Evolutionary conservation across 176 grass and related monocot species (phyloP).

Genomic region (Zea mays): DNA sequence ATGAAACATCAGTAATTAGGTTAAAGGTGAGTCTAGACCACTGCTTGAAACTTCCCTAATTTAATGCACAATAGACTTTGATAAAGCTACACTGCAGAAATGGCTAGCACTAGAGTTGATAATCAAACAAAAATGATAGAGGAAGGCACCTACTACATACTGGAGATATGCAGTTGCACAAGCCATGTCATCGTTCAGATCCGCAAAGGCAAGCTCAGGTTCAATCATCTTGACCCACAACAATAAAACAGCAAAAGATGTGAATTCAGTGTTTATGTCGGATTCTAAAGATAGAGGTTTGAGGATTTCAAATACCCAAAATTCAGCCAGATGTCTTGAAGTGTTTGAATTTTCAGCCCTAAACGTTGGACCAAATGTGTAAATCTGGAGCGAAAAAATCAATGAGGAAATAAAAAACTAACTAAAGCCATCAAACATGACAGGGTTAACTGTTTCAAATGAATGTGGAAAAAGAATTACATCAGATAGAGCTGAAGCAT

Average conservation of each 20-base stretch:
- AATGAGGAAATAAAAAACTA: conserved; percentile 34
- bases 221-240: conserved; percentile 88
- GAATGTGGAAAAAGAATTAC: conserved; percentile 52
- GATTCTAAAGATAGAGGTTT: conserved; percentile 11
- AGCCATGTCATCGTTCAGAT: conserved; percentile 99
- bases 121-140: conserved; percentile 40
- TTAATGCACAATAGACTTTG: background rate
- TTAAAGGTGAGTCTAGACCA: background rate
- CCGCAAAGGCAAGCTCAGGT: conserved; percentile 97
- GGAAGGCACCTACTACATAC: conserved; percentile 96
- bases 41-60: background rate
- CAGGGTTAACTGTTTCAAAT: conserved; percentile 28
- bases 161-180: conserved; percentile 99
- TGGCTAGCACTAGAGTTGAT: conserved; percentile 13
- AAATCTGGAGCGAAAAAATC: conserved; percentile 57
- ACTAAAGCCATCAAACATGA: conserved; percentile 31
- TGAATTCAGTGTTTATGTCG: conserved; percentile 40
- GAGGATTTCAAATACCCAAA: background rate
- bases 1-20: conserved; percentile 39
- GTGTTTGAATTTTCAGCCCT: conserved; percentile 82
- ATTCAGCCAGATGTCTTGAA: too few species aligned
- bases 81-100: conserved; percentile 9
- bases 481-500: conserved; percentile 89
- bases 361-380: conserved; percentile 98
- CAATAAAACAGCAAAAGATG: conserved; percentile 26